Conservation (phyloP, 73 alveolate species). For the Tetrahymena thermophila region DNA sequence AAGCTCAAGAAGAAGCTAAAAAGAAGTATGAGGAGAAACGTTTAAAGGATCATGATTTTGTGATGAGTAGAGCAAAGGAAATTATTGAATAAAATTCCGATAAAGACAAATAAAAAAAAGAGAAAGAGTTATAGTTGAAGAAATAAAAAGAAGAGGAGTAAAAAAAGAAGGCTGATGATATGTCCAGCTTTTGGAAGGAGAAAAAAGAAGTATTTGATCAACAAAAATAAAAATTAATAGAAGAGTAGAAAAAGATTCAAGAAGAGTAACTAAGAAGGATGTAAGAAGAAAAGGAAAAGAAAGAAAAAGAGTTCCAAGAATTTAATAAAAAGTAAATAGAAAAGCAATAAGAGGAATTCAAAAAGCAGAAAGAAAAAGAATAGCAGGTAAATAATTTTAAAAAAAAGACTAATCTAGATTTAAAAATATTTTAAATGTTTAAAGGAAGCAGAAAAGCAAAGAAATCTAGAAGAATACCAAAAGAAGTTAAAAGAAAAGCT, state of each 20-base stretch:
- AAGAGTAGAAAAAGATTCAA: neutral
- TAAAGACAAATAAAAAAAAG: neutral
- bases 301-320: neutral
- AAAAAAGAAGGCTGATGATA: neutral
- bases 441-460: neutral
- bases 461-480: neutral
- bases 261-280: neutral
- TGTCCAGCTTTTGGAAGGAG: neutral
- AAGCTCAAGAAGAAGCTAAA: neutral
- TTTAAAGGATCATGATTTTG: neutral
- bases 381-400: neutral
- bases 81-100: neutral
- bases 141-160: neutral
- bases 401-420: too few species aligned
- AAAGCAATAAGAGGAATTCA: neutral
- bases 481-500: neutral
- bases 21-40: neutral
- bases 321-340: neutral
- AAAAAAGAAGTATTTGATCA: neutral
- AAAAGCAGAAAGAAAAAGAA: neutral
- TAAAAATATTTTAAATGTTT: neutral
- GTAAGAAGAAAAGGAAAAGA: neutral
- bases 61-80: neutral
- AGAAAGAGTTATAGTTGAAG: neutral
- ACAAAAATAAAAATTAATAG: neutral